Evolutionary conservation across 257 asterid genomes (phyloP).

Genomic region (Solanum arcanum): DNA sequence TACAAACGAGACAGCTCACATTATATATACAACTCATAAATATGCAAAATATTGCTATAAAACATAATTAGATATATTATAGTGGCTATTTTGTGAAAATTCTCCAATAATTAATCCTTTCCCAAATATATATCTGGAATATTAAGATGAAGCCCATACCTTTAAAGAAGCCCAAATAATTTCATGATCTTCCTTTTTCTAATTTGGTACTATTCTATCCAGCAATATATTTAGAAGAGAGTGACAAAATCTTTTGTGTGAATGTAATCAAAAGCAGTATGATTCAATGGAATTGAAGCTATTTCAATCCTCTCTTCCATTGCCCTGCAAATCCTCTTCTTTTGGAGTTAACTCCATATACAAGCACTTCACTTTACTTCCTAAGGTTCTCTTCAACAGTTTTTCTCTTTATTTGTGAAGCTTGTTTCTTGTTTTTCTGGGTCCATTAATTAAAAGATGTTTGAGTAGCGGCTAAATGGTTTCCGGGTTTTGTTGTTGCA

Average conservation of each 20-base stretch:
- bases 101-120: too few species aligned
- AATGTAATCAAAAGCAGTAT: not conserved
- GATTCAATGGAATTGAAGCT: conserved; percentile 45
- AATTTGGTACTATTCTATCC: not conserved
- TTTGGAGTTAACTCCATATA: not conserved
- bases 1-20: too few species aligned
- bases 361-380: conserved; percentile 15
- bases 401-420: not conserved
- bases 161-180: not conserved
- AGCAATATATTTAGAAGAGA: not conserved
- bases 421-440: not conserved
- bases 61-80: too few species aligned
- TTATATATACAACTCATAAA: too few species aligned
- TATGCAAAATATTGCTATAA: too few species aligned
- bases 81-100: too few species aligned
- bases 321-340: conserved; percentile 17
- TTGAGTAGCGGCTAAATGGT: not conserved
- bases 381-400: conserved; percentile 17
- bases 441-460: not conserved
- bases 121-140: not conserved
- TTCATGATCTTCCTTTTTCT: not conserved
- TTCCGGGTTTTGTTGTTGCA: conserved; percentile 6
- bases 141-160: not conserved
- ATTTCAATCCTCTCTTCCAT: conserved; percentile 29
- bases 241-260: not conserved